Evolutionary conservation across 2,329 filamentous ascomycete genomes (phyloP), one percentile per base, ranked within the genome.

Genomic region (Microcera coccophila): DNA sequence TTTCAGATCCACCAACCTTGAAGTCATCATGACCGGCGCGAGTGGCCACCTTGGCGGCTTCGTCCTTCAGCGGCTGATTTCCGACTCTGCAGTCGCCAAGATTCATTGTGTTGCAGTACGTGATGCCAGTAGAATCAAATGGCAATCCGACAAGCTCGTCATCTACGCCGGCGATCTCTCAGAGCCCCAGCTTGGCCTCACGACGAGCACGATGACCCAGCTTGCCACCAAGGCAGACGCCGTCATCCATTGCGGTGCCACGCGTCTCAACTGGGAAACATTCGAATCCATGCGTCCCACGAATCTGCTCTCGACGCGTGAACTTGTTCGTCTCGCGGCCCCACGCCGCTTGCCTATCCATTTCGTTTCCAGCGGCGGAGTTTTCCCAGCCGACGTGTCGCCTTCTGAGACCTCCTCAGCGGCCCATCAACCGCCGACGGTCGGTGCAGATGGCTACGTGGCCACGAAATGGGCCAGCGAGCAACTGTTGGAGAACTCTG

Each of bases 201-300:
- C n/a, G 33, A 50, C 1, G 57, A 61, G n/a, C 54, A 61, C 14
- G 14, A 36, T n/a, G n/a, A n/a, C n/a, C 3, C 15, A 18, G 1
- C 50, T 76, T 3, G 54, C 57, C 11, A 24, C 31, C 2, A 34
- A 54, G 4, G 64, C 59, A 1, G 64, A 73, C 50, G 50, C 72
- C 4, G 72, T 84, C 38, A 72, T 85, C 19, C 80, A 75, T 52
- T 63, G 61, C 24, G 71, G 68, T 5, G 69, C 68, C 8, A 61
- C 66, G 34, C 54, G 54, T 10, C 63, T 49, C 7, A 66, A 54
- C 52, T 44, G 56, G 41, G 62, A 69, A 41, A 44, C 42, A 4
- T 70, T 67, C 48, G 26, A 42, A 1, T 44, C 51, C 1, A 45
- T 70, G 0, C 39, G 51, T 4, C 18, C n/a, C 0, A 17, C 54